phyloP scores from a whole-genome alignment of 164 flowering plant species.

The Liquidambar formosana region DNA sequence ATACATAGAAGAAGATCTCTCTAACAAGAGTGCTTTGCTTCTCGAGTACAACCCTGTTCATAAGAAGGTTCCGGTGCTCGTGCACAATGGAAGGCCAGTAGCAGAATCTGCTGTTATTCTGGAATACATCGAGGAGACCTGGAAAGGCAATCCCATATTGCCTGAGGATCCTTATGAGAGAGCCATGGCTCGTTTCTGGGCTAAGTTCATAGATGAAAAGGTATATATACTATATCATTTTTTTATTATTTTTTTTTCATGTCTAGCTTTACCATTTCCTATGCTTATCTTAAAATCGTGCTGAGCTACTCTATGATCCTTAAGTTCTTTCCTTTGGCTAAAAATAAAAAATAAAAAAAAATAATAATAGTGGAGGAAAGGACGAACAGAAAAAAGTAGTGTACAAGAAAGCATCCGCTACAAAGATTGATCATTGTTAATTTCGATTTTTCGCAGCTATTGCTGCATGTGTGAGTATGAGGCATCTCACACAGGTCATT shows the following conservation, averaged over 20 bases:
- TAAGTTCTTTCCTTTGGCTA: too few species aligned
- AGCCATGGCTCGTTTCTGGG: slow-evolving; percentile 43
- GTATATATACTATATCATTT: background rate
- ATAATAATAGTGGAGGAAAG: too few species aligned
- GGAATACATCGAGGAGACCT: slow-evolving; percentile 40
- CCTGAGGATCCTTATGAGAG: slow-evolving; percentile 33
- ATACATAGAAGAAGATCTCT: slow-evolving; percentile 26
- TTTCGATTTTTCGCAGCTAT: too few species aligned
- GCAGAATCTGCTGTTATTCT: slow-evolving; percentile 32
- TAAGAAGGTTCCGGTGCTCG: slow-evolving; percentile 38
- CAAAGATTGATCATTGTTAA: too few species aligned
- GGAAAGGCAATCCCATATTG: slow-evolving; percentile 27
- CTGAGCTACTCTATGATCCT: too few species aligned
- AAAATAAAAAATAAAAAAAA: too few species aligned
- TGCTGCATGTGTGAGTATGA: too few species aligned
- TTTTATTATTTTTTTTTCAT: background rate
- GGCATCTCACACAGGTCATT: too few species aligned
- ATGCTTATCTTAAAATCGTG: too few species aligned
- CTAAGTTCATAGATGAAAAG: slow-evolving; percentile 33
- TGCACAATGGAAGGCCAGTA: slow-evolving; percentile 39
- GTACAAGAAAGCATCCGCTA: too few species aligned
- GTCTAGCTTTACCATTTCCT: too few species aligned
- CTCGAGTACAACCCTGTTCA: slow-evolving; percentile 38
- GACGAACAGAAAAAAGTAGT: too few species aligned
- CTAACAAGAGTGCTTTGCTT: slow-evolving; percentile 36